phyloP scores from a whole-genome alignment of 768 basidiomycete genomes.

The Phlegmacium glaucopus region DNA sequence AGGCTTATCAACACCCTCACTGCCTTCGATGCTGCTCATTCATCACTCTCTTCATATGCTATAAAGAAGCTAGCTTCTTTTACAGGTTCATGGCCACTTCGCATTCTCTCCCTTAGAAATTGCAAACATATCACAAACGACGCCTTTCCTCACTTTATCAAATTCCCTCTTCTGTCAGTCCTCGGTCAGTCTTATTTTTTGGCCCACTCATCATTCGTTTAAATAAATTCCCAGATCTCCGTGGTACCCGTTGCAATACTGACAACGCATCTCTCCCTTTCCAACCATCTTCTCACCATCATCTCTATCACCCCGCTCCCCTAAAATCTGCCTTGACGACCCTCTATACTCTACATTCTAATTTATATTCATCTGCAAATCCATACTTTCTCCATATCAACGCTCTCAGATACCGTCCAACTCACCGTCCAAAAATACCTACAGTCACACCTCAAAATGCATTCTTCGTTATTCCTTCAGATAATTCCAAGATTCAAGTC shows the following conservation, averaged over 20 bases:
- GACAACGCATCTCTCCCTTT: slow-evolving; percentile 19
- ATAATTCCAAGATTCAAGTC: slow-evolving; percentile 12
- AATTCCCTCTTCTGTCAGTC: slow-evolving; percentile 57
- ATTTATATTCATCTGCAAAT: slow-evolving; percentile 31
- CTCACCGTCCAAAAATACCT: slow-evolving; percentile 2
- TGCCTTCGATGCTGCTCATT: slow-evolving; percentile 64
- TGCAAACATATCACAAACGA: slow-evolving; percentile 48
- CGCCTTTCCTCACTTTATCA: slow-evolving; percentile 36
- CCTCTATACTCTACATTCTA: slow-evolving; percentile 16
- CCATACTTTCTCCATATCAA: slow-evolving; percentile 30
- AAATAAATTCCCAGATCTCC: slow-evolving; percentile 37
- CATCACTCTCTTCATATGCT: slow-evolving; percentile 48
- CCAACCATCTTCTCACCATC: slow-evolving; percentile 20
- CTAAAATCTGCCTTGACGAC: slow-evolving; percentile 30
- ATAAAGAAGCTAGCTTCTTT: slow-evolving; percentile 46
- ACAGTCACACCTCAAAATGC: slow-evolving; percentile 17
- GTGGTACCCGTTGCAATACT: slow-evolving; percentile 42
- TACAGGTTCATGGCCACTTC: slow-evolving; percentile 55
- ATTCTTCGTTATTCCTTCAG: slow-evolving; percentile 19
- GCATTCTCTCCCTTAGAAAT: slow-evolving; percentile 53
- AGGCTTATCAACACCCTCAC: slow-evolving; percentile 49
- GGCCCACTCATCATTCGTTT: not conserved
- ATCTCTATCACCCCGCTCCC: slow-evolving; percentile 42
- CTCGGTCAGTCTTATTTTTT: slow-evolving; percentile 44
- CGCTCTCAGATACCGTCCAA: slow-evolving; percentile 19